Base-by-base conservation (phyloP, 83 land plant species). In the Picea abies region DNA sequence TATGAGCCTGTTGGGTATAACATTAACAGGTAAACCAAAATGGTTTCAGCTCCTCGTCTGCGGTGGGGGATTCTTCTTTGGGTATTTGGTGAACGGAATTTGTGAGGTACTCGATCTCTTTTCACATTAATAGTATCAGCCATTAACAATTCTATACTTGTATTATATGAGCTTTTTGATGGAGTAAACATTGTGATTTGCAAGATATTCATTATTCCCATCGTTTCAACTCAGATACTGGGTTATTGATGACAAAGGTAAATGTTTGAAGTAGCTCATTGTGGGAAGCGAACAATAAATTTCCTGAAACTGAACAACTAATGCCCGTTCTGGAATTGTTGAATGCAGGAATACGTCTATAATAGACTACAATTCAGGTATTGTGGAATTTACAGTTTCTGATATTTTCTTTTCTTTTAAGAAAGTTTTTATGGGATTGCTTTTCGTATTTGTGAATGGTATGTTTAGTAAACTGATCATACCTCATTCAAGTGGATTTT, bases 311-410 rank as follows among this genome's bases (percentile, higher is more conserved):
- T 52, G 14, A 52, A 52, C 12, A 73, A 73, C 9, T 6, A 84
- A 47, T 9, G 4, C 17, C 17, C 16, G 1, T n/a, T 65, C 37
- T 35, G 47, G 67, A 80, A 17, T 7, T 23, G 4, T 73, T 26
- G 56, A 22, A n/a, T 92, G 63, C 95, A 96, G 98, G 98, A 96
- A 83, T 96, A 92, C 83, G 98, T 96, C 15, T 96, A 94, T 69
- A 96, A 96, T 86, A 87, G 93, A 7, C 94, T 96, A 2, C 88
- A 94, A 60, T 96, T 96, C 89, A 96, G 98, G 98, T 93, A 47
- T 23, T 52, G 12, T 52, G 56, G 56, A 52, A 11, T 8, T 49
- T 9, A 9, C 12, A 52, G 12, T 10, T 11, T 52, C 10, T 52
- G 12, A 12, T 10, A 1, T 10, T 52, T 11, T 52, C 7, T 4